Evolutionary conservation across 31 red algal species (phyloP).

Genomic region (Odonthalia washingtoniensis): DNA sequence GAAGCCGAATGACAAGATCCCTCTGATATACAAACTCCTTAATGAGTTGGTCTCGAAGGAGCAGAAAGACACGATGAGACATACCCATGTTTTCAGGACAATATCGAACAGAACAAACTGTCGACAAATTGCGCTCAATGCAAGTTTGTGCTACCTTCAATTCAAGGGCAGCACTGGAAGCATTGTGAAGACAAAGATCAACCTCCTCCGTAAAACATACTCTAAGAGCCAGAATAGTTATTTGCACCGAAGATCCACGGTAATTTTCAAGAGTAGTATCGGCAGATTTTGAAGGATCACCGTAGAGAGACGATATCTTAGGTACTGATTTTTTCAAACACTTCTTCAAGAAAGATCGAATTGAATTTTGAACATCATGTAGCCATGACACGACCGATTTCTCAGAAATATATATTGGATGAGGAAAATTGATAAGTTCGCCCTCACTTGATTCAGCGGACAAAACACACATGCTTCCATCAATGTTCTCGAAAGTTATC

Average conservation of each 20-base stretch:
- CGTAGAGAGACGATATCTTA: neutral
- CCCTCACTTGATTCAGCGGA: constrained; percentile 63
- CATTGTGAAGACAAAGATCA: constrained; percentile 20
- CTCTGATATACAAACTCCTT: constrained; percentile 80
- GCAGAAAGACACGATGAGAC: neutral
- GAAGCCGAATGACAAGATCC: constrained; percentile 36
- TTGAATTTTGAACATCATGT: constrained; percentile 7
- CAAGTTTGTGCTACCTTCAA: neutral
- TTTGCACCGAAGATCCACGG: constrained; percentile 47
- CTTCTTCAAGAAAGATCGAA: neutral
- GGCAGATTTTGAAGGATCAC: neutral
- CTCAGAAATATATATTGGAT: constrained; percentile 32
- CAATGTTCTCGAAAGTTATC: constrained; percentile 18
- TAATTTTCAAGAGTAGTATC: neutral
- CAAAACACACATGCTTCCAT: constrained; percentile 18
- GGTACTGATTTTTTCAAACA: neutral
- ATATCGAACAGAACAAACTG: neutral
- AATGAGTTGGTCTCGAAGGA: constrained; percentile 65
- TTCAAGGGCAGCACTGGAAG: neutral
- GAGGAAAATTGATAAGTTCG: constrained; percentile 46
- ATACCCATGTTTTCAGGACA: neutral
- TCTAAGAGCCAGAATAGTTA: constrained; percentile 50
- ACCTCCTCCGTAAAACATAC: constrained; percentile 51
- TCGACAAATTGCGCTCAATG: constrained; percentile 1
- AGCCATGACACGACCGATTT: constrained; percentile 31